Evolutionary conservation across 2,329 filamentous ascomycete genomes (phyloP).

Genomic region (Aaosphaeria pasadenensis): DNA sequence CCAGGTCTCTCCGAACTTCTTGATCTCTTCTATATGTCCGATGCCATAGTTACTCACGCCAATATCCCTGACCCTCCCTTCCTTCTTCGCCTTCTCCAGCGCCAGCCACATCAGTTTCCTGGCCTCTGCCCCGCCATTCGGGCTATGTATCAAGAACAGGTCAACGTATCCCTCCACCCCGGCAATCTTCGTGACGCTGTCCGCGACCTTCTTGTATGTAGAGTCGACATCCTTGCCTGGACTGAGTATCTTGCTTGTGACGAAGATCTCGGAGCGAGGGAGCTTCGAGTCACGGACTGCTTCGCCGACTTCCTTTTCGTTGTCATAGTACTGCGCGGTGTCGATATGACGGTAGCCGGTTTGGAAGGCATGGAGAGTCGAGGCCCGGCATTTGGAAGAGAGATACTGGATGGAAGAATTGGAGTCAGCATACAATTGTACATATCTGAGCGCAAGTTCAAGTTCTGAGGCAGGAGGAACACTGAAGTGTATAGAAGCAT

Average conservation of each 20-base stretch:
- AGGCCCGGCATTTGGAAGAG: slow-evolving; percentile 48
- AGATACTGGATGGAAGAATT: no score
- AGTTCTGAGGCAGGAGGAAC: no score
- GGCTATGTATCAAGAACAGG: slow-evolving; percentile 67
- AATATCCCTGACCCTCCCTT: slow-evolving; percentile 62
- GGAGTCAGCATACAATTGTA: no score
- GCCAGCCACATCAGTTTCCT: slow-evolving; percentile 65
- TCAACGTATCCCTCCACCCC: slow-evolving; percentile 63
- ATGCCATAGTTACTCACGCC: slow-evolving; percentile 72
- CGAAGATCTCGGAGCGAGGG: slow-evolving; percentile 58
- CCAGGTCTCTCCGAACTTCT: slow-evolving; percentile 58
- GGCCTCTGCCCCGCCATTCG: slow-evolving; percentile 53
- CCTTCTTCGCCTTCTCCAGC: slow-evolving; percentile 59
- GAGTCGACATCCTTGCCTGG: slow-evolving; percentile 53
- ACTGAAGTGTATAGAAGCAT: no score
- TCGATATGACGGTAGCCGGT: slow-evolving; percentile 64
- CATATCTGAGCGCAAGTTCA: no score
- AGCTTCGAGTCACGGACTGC: slow-evolving; percentile 59
- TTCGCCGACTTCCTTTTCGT: slow-evolving; percentile 64
- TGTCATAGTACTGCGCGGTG: slow-evolving; percentile 67
- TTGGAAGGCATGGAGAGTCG: slow-evolving; percentile 47
- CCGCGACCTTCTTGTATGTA: slow-evolving; percentile 57
- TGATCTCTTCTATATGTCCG: slow-evolving; percentile 67
- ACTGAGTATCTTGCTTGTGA: slow-evolving; percentile 68
- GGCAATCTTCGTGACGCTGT: slow-evolving; percentile 61